Percentiles rank a stretch among this genome's conserved stretches.
Evolutionary conservation across 2,329 filamentous ascomycete species (phyloP).

Genomic region (Penicillium sp.): DNA sequence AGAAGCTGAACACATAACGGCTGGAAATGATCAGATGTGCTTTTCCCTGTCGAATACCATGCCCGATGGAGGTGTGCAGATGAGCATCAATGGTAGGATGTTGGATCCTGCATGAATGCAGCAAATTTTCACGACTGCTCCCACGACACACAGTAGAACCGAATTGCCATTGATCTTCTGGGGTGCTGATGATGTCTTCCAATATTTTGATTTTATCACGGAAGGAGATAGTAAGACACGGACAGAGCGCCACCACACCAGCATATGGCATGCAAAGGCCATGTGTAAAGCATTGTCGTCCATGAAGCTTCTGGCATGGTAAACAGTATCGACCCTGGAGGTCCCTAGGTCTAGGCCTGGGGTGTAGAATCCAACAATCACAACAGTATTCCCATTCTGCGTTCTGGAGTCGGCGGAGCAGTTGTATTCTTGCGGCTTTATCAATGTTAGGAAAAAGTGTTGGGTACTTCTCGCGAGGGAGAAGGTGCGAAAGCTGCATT

Average conservation of each 20-base stretch:
- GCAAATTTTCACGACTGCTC: no score
- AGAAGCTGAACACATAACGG: not conserved
- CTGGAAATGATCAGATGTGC: not conserved
- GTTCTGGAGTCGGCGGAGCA: not conserved
- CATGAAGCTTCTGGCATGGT: not conserved
- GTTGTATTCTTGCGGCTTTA: not conserved
- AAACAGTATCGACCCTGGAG: not conserved
- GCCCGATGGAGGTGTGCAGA: no score
- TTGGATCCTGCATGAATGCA: no score
- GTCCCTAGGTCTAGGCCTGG: not conserved
- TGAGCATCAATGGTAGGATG: no score
- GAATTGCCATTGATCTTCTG: no score
- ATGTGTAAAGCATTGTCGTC: not conserved
- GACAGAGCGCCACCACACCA: not conserved
- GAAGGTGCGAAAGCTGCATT: not conserved
- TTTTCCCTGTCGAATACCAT: no score
- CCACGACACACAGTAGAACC: no score
- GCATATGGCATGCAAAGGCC: not conserved
- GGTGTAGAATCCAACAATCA: not conserved
- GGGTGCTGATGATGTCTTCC: not conserved
- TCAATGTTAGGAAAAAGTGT: not conserved
- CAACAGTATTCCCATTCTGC: not conserved
- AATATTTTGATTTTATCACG: not conserved
- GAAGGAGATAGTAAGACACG: not conserved
- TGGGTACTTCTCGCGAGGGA: not conserved